A percentile compares a stretch with the other conserved stretches of the same genome.
Evolutionary conservation across 179 eudicot genomes (phyloP).

Genomic region (Nepenthes alata): DNA sequence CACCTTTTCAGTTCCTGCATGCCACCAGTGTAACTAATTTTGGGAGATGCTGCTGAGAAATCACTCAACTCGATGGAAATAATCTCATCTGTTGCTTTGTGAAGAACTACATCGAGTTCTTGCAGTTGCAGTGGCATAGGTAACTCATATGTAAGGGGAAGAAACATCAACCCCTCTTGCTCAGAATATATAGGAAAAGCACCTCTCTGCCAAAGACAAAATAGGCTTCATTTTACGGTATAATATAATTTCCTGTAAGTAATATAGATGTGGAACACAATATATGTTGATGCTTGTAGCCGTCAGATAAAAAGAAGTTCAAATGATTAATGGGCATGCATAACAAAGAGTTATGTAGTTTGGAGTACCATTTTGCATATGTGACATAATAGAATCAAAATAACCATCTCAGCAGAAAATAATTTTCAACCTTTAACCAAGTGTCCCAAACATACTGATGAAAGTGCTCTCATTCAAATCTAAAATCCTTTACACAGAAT

Average conservation of each 20-base stretch:
- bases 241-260: neutral
- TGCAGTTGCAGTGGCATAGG: conserved; percentile 55
- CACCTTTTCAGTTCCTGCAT: conserved; percentile 78
- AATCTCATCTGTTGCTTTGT: conserved; percentile 96
- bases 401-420: too few relatives aligned
- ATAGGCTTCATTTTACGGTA: neutral
- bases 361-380: too few relatives aligned
- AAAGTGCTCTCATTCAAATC: too few relatives aligned
- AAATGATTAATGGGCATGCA: too few relatives aligned
- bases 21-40: conserved; percentile 48
- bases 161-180: conserved; percentile 46
- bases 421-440: too few relatives aligned
- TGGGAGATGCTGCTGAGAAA: conserved; percentile 30
- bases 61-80: conserved; percentile 45
- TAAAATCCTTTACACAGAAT: too few relatives aligned
- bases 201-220: conserved; percentile 54
- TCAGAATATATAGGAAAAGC: conserved; percentile 52
- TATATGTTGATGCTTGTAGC: too few relatives aligned
- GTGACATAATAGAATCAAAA: too few relatives aligned
- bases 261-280: neutral
- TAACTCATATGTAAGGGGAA: conserved; percentile 59
- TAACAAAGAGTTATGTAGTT: too few relatives aligned
- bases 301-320: too few relatives aligned
- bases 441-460: too few relatives aligned
- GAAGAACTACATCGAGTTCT: conserved; percentile 67